phyloP scores from a whole-genome alignment of 306 rosid genomes.

The Canavalia ensiformis region DNA sequence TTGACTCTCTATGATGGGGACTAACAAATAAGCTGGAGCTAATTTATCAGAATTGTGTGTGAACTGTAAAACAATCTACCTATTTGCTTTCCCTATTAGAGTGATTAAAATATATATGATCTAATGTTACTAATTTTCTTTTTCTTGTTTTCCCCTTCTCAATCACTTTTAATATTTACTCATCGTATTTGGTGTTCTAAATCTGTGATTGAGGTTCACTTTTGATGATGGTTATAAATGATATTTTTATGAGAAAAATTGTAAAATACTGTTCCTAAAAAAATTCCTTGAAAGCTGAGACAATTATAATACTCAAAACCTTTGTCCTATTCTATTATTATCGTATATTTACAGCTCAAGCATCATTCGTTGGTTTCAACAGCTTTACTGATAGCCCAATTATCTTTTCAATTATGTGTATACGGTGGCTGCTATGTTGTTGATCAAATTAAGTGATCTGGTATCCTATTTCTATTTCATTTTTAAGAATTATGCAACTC shows the following conservation, averaged over 20 bases:
- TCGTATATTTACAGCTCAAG: slow-evolving; percentile 1
- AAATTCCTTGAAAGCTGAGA: background rate
- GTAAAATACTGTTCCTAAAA: slow-evolving; percentile 15
- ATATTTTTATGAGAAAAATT: slow-evolving; percentile 1
- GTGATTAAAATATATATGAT: background rate
- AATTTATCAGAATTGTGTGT: background rate
- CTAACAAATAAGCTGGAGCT: background rate
- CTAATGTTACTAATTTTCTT: background rate
- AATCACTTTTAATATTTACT: no score
- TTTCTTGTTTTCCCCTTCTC: background rate
- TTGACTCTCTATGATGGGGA: background rate
- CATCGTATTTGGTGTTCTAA: no score
- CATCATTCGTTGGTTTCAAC: slow-evolving; percentile 33
- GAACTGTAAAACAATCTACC: background rate
- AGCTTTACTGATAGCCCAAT: slow-evolving; percentile 22
- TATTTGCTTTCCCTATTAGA: background rate
- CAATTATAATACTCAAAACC: slow-evolving; percentile 12
- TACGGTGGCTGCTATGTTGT: slow-evolving; percentile 45
- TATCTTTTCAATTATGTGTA: slow-evolving; percentile 24
- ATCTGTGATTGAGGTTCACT: background rate
- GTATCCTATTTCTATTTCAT: slow-evolving; percentile 22
- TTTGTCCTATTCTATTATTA: background rate
- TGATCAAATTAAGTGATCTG: slow-evolving; percentile 7
- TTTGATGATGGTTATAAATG: background rate
- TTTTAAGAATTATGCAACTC: slow-evolving; percentile 27